phyloP scores from a whole-genome alignment of 2,329 filamentous ascomycete species.

The Cladorrhinum sp. region DNA sequence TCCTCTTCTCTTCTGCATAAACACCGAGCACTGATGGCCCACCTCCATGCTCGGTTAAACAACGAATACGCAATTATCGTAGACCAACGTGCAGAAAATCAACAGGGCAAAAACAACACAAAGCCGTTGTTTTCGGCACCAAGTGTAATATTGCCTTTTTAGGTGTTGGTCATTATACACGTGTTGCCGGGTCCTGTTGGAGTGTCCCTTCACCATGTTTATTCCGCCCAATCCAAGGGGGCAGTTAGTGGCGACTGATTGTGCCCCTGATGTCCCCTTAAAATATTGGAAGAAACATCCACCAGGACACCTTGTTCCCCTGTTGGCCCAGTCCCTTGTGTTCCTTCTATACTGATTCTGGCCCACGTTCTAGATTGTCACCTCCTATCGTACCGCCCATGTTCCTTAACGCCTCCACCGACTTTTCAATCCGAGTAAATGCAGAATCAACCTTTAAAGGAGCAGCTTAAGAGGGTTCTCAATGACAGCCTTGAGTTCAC shows the following conservation, averaged over 20 bases:
- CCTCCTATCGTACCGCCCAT: not conserved
- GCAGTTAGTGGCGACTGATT: not conserved
- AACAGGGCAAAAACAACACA: conserved; percentile 15
- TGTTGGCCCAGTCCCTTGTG: conserved; percentile 1
- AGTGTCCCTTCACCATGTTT: not conserved
- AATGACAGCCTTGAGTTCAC: conserved; percentile 93
- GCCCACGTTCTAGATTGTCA: not conserved
- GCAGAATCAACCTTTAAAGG: conserved; percentile 55
- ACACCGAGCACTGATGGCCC: conserved; percentile 1
- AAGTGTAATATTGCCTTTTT: conserved; percentile 18
- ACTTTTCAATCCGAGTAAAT: not conserved
- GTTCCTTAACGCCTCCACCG: not conserved
- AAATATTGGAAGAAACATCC: not conserved
- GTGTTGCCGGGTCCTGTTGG: not conserved
- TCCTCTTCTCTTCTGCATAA: not conserved
- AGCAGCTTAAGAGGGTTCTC: conserved; percentile 96
- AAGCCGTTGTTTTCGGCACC: conserved; percentile 19
- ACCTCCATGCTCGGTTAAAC: conserved; percentile 28
- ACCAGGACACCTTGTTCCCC: not conserved
- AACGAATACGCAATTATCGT: conserved; percentile 21
- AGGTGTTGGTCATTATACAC: conserved; percentile 19
- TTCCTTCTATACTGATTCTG: conserved; percentile 3
- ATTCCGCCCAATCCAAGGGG: not conserved
- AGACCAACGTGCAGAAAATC: conserved; percentile 26
- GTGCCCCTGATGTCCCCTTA: not conserved